Evolutionary conservation across 352 stramenopile species (phyloP).

Genomic region (Labyrinthula sp.): DNA sequence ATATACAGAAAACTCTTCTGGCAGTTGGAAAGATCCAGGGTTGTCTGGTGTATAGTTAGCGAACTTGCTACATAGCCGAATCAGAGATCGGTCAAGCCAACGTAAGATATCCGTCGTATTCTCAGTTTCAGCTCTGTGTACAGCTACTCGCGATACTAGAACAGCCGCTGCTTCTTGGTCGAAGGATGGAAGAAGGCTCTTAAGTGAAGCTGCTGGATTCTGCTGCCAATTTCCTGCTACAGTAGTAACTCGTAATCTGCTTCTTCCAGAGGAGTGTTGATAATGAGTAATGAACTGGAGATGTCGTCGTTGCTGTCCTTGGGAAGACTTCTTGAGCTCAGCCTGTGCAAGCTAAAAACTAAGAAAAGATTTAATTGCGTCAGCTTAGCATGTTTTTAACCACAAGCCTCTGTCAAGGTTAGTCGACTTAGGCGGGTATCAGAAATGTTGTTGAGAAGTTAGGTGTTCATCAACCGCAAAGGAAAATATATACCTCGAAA

Average conservation of each 20-base stretch:
- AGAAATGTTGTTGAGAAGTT: background rate
- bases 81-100: constrained; percentile 87
- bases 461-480: background rate
- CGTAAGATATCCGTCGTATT: constrained; percentile 64
- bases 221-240: constrained; percentile 61
- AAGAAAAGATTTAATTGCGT: constrained; percentile 24
- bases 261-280: constrained; percentile 80
- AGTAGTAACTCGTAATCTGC: constrained; percentile 84
- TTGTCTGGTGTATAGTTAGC: constrained; percentile 94
- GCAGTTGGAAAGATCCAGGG: constrained; percentile 79
- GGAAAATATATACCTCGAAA: constrained; percentile 67
- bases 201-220: constrained; percentile 62
- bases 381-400: constrained; percentile 42
- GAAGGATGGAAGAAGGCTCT: constrained; percentile 48
- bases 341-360: constrained; percentile 2
- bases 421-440: too few relatives aligned
- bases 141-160: constrained; percentile 65
- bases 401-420: constrained; percentile 40
- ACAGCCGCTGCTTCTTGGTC: constrained; percentile 96
- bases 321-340: constrained; percentile 4
- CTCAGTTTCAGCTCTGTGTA: constrained; percentile 51
- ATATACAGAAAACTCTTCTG: constrained; percentile 91
- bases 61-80: constrained; percentile 92
- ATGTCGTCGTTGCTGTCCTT: constrained; percentile 33
- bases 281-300: constrained; percentile 96